Percentiles rank a stretch among this genome's conserved stretches.
phyloP scores from a whole-genome alignment of 306 rosid genomes.

The Dalbergia cochinchinensis region DNA sequence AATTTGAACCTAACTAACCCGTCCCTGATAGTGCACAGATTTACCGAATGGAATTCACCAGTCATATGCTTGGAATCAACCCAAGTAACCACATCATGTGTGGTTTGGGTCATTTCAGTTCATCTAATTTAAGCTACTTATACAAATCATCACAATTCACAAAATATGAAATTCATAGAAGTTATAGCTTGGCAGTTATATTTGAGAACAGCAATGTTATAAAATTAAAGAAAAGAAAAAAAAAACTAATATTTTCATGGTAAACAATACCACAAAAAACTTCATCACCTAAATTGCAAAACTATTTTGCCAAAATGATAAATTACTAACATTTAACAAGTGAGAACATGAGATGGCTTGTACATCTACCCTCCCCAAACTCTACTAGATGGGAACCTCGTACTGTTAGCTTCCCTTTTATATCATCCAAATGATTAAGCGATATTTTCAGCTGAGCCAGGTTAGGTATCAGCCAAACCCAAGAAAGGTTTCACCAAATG shows the following conservation, averaged over 20 bases:
- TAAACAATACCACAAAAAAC: background rate
- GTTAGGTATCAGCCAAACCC: background rate
- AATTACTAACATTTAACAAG: background rate
- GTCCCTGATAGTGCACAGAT: background rate
- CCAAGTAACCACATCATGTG: background rate
- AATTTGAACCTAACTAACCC: background rate
- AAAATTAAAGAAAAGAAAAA: background rate
- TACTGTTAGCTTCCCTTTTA: background rate
- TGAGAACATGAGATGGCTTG: conserved; percentile 6
- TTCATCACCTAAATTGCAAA: conserved; percentile 10
- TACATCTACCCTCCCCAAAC: no score
- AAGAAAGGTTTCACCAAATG: background rate
- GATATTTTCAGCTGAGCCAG: background rate
- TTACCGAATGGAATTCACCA: background rate
- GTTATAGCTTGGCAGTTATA: conserved; percentile 4
- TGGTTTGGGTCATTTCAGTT: background rate
- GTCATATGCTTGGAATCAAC: background rate
- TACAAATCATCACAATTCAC: background rate
- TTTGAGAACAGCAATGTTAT: background rate
- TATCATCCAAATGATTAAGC: background rate
- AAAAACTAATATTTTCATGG: background rate
- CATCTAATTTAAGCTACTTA: conserved; percentile 10
- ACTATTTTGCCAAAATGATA: conserved; percentile 7
- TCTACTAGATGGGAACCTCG: no score
- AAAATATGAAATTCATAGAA: background rate